A percentile compares a stretch with the other conserved stretches of the same genome.
phyloP scores from a whole-genome alignment of 805 yeast genomes.

The Torulaspora quercuum region DNA sequence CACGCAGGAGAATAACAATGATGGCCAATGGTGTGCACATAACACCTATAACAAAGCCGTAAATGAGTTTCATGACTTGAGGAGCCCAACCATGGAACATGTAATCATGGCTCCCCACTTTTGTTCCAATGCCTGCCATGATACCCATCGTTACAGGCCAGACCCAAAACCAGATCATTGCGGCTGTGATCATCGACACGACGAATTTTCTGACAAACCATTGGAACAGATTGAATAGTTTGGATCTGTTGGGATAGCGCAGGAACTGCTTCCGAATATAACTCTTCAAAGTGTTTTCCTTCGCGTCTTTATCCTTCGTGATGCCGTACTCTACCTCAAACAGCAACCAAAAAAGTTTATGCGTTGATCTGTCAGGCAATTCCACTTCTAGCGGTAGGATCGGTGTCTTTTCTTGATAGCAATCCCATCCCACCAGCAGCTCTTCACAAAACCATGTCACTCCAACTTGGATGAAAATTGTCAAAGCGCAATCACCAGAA shows the following conservation, averaged over 20 bases:
- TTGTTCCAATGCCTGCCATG: constrained; percentile 23
- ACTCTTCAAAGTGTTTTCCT: constrained; percentile 5
- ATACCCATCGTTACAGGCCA: constrained; percentile 33
- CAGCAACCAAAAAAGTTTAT: constrained; percentile 12
- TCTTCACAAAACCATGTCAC: constrained; percentile 27
- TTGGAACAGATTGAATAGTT: constrained; percentile 14
- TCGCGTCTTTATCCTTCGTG: constrained; percentile 6
- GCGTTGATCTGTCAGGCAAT: constrained; percentile 8
- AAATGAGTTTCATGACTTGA: constrained; percentile 25
- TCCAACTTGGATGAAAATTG: constrained; percentile 25
- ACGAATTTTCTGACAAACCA: constrained; percentile 21
- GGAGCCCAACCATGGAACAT: constrained; percentile 24
- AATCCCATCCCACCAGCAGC: constrained; percentile 24
- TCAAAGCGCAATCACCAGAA: constrained; percentile 29
- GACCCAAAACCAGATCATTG: constrained; percentile 19
- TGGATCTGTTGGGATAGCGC: constrained; percentile 14
- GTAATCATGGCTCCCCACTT: constrained; percentile 20
- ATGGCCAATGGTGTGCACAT: constrained; percentile 21
- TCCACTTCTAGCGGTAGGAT: constrained; percentile 10
- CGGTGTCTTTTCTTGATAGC: constrained; percentile 15
- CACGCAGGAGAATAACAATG: constrained; percentile 20
- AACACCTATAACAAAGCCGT: constrained; percentile 22
- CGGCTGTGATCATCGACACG: constrained; percentile 18
- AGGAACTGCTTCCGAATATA: constrained; percentile 12
- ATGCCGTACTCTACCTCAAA: constrained; percentile 20